Percentiles rank a stretch among this genome's conserved stretches.
phyloP scores from a whole-genome alignment of 352 stramenopile species.

The Hyaloperonospora brassicae region DNA sequence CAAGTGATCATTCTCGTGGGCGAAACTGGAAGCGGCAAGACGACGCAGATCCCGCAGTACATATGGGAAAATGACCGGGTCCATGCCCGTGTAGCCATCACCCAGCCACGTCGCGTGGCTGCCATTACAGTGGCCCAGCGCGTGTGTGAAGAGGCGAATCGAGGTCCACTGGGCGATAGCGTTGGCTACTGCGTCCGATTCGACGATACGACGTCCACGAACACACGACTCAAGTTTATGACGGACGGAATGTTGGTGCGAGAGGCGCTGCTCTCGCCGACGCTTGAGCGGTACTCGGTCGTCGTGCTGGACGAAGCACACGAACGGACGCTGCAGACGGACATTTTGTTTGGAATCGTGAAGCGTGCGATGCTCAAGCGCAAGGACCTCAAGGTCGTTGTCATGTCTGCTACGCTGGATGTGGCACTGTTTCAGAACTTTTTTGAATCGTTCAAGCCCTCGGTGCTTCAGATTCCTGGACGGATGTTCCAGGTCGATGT shows the following conservation, averaged over 20 bases:
- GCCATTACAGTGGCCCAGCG: constrained; percentile 80
- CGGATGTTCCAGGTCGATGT: constrained; percentile 87
- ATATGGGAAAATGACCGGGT: constrained; percentile 57
- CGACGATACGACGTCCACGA: constrained; percentile 84
- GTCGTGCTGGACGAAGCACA: constrained; percentile 84
- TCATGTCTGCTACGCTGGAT: constrained; percentile 98
- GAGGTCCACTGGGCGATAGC: constrained; percentile 35
- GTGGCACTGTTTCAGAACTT: constrained; percentile 90
- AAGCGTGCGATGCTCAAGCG: constrained; percentile 76
- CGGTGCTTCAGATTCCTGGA: constrained; percentile 82
- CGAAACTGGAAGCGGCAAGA: constrained; percentile 88
- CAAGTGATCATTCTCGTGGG: constrained; percentile 84
- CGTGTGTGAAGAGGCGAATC: constrained; percentile 59
- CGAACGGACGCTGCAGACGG: constrained; percentile 83
- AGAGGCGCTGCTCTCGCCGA: constrained; percentile 64
- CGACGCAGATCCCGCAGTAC: constrained; percentile 87
- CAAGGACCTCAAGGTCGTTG: constrained; percentile 89
- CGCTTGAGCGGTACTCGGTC: constrained; percentile 71
- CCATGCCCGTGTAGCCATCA: constrained; percentile 58
- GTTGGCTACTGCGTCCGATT: constrained; percentile 93
- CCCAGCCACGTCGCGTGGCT: constrained; percentile 71
- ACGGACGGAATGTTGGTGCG: constrained; percentile 89
- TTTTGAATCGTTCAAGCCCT: constrained; percentile 83
- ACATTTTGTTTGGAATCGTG: constrained; percentile 87
- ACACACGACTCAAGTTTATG: constrained; percentile 93